Conservation (phyloP, 139 green algal species). For the Chlamydomonas sp. region DNA sequence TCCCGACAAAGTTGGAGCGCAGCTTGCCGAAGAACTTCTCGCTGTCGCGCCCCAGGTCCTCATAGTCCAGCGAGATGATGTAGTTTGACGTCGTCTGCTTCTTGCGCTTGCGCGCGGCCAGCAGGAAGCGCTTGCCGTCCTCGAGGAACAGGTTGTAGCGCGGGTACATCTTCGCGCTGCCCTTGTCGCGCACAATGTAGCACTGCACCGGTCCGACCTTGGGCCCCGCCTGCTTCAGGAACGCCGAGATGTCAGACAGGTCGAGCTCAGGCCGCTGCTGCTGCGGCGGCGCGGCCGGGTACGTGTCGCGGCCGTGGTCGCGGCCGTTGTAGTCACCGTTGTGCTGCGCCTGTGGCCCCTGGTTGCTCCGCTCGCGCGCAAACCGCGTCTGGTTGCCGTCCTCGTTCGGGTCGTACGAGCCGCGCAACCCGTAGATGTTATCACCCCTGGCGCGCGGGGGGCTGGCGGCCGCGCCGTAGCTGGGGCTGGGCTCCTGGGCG, state of each 20-base stretch:
- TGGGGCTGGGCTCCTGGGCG: too few relatives aligned
- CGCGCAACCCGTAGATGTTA: slow-evolving; percentile 30
- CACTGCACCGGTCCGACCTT: slow-evolving; percentile 57
- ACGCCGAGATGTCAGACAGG: slow-evolving; percentile 41
- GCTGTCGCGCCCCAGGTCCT: slow-evolving; percentile 43
- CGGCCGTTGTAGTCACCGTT: too few relatives aligned
- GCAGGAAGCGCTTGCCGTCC: slow-evolving; percentile 64
- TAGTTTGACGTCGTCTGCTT: slow-evolving; percentile 76
- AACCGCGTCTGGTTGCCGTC: slow-evolving; percentile 21
- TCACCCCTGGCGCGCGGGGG: too few relatives aligned
- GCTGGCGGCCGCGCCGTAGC: too few relatives aligned
- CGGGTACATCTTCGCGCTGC: slow-evolving; percentile 50
- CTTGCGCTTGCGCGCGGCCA: slow-evolving; percentile 80
- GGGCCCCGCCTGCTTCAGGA: slow-evolving; percentile 51
- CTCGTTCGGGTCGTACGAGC: slow-evolving; percentile 54
- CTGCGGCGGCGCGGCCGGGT: slow-evolving; percentile 8
- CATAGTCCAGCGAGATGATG: slow-evolving; percentile 73
- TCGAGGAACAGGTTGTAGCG: slow-evolving; percentile 57
- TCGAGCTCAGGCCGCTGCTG: slow-evolving; percentile 30
- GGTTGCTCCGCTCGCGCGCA: too few relatives aligned
- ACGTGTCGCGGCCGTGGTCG: neutral
- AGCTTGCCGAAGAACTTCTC: slow-evolving; percentile 73
- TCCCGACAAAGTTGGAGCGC: slow-evolving; percentile 88
- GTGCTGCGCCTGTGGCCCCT: too few relatives aligned
- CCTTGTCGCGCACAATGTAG: slow-evolving; percentile 67